These are phyloP conservation scores for Colletotrichum orbiculare DNA, from an alignment of 2,329 filamentous ascomycete genomes.

Conservation along the genomic window DNA sequence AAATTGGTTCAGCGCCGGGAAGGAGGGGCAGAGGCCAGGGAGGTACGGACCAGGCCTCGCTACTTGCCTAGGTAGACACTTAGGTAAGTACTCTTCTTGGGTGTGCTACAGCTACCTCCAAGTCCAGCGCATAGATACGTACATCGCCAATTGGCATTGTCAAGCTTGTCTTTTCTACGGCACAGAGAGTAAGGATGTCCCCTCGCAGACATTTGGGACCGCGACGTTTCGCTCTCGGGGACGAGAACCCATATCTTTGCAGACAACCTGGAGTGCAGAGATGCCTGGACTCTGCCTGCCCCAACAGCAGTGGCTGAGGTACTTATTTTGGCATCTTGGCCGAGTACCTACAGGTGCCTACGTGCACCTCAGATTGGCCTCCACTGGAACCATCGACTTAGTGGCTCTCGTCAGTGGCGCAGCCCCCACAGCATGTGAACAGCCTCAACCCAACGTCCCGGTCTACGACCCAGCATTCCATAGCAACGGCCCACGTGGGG, in stretches of 20 bases:
- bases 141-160: too few relatives aligned
- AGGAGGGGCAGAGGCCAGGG: constrained; percentile 12
- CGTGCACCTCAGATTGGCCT: constrained; percentile 1
- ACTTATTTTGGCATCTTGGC: too few relatives aligned
- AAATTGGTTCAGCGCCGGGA: constrained; percentile 12
- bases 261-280: background rate
- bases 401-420: constrained; percentile 1
- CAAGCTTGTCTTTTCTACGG: too few relatives aligned
- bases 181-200: too few relatives aligned
- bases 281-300: background rate
- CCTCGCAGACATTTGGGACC: too few relatives aligned
- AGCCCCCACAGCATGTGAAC: constrained; percentile 30
- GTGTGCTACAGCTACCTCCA: background rate
- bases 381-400: background rate
- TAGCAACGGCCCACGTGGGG: constrained; percentile 21
- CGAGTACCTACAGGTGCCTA: background rate
- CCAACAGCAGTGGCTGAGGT: too few relatives aligned
- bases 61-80: background rate
- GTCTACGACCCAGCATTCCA: background rate
- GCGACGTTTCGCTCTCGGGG: too few relatives aligned
- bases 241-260: too few relatives aligned
- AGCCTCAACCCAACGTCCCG: constrained; percentile 19
- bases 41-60: background rate
- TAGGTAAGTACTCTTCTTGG: too few relatives aligned
- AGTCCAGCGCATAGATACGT: background rate